phyloP scores from a whole-genome alignment of 495 filamentous ascomycete species.

The Hyaloscypha hepaticicola region DNA sequence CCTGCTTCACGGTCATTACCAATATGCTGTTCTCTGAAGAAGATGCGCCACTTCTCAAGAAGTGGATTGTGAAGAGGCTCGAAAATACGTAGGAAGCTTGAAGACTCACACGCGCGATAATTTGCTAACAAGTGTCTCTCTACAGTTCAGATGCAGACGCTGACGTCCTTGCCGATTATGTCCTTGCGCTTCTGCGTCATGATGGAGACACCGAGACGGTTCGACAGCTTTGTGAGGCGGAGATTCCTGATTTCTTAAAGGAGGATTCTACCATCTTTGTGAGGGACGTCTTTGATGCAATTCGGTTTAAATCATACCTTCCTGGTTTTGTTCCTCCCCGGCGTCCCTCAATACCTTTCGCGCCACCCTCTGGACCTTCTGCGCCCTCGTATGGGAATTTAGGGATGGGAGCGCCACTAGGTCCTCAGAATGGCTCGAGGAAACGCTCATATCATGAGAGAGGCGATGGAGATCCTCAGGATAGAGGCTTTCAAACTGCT shows the following conservation, averaged over 20 bases:
- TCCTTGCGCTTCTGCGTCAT: slow-evolving; percentile 82
- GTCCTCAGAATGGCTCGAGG: slow-evolving; percentile 36
- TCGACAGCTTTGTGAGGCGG: slow-evolving; percentile 68
- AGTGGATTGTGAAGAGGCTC: slow-evolving; percentile 85
- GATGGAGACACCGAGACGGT: slow-evolving; percentile 76
- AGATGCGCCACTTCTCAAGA: slow-evolving; percentile 72
- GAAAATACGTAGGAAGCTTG: slow-evolving; percentile 71
- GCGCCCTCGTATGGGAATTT: slow-evolving; percentile 16
- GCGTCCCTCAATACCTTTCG: slow-evolving; percentile 26
- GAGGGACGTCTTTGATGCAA: slow-evolving; percentile 76
- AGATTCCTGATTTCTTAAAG: slow-evolving; percentile 84
- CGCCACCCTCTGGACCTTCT: slow-evolving; percentile 29
- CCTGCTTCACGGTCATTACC: neutral
- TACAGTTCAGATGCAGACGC: slow-evolving; percentile 88
- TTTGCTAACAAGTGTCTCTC: slow-evolving; percentile 8
- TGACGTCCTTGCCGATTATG: slow-evolving; percentile 93
- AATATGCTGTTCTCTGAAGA: slow-evolving; percentile 78
- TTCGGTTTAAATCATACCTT: slow-evolving; percentile 62
- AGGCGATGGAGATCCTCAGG: slow-evolving; percentile 49
- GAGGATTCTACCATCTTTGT: slow-evolving; percentile 83
- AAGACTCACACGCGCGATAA: neutral
- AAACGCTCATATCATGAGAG: slow-evolving; percentile 63
- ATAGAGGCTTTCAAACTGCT: slow-evolving; percentile 34
- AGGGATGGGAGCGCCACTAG: slow-evolving; percentile 29
- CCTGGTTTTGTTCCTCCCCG: slow-evolving; percentile 50